Evolutionary conservation across 768 basidiomycete species (phyloP).

Genomic region (Rhodosporidiobolus odoratus): DNA sequence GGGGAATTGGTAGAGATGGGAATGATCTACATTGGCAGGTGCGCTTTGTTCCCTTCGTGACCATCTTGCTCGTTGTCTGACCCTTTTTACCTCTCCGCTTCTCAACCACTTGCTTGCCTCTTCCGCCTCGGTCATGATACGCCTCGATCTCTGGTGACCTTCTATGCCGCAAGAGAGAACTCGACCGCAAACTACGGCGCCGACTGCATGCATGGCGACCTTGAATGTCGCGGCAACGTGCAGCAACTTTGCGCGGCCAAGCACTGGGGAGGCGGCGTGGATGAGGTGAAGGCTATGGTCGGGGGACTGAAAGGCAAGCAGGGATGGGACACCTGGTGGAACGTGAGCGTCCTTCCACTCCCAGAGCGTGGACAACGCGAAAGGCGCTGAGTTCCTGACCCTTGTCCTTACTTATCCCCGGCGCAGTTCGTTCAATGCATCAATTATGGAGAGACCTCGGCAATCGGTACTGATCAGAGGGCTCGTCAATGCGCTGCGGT

Average conservation of each 20-base stretch:
- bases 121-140: not conserved
- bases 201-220: slow-evolving; percentile 69
- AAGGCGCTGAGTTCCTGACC: not conserved
- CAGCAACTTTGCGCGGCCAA: slow-evolving; percentile 69
- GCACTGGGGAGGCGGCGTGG: slow-evolving; percentile 48
- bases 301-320: not conserved
- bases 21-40: slow-evolving; percentile 71
- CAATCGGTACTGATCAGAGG: slow-evolving; percentile 62
- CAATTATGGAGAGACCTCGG: slow-evolving; percentile 57
- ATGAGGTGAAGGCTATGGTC: not conserved
- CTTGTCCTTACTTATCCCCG: not conserved
- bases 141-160: no score
- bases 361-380: not conserved
- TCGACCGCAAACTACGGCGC: slow-evolving; percentile 68
- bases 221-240: slow-evolving; percentile 82
- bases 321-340: slow-evolving; percentile 62
- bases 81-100: not conserved
- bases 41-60: no score
- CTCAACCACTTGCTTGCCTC: not conserved
- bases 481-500: slow-evolving; percentile 62
- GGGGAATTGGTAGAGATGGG: slow-evolving; percentile 62
- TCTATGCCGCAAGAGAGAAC: slow-evolving; percentile 54
- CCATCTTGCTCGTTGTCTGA: no score
- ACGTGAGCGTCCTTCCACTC: not conserved
- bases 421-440: slow-evolving; percentile 67